These are phyloP conservation scores for Lasiodiplodia gonubiensis DNA, from an alignment of 2,329 filamentous ascomycete genomes.

Conservation along the genomic window DNA sequence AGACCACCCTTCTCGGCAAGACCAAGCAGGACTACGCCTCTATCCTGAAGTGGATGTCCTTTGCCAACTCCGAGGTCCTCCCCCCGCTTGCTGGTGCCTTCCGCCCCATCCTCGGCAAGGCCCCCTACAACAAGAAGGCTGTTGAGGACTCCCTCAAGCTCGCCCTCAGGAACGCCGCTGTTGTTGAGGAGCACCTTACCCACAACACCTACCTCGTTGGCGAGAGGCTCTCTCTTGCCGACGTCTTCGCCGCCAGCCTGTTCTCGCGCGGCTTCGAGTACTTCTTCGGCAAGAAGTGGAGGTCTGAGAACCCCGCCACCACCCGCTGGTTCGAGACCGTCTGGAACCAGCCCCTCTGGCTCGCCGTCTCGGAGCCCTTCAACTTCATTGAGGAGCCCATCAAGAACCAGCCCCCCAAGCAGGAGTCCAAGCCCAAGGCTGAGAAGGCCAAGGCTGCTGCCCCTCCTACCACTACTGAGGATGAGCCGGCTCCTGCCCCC, in stretches of 20 bases:
- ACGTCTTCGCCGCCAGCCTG: slow-evolving; percentile 82
- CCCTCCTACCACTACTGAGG: slow-evolving; percentile 65
- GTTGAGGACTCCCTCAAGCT: slow-evolving; percentile 80
- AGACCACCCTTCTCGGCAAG: slow-evolving; percentile 98
- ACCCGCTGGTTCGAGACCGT: slow-evolving; percentile 96
- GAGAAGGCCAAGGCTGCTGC: slow-evolving; percentile 62
- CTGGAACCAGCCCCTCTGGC: slow-evolving; percentile 90
- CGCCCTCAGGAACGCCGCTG: slow-evolving; percentile 69
- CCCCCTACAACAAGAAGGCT: slow-evolving; percentile 96
- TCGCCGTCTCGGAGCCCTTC: slow-evolving; percentile 75
- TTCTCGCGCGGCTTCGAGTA: slow-evolving; percentile 87
- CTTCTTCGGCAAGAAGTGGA: slow-evolving; percentile 93
- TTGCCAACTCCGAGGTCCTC: slow-evolving; percentile 88
- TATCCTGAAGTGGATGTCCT: slow-evolving; percentile 98
- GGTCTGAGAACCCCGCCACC: slow-evolving; percentile 79
- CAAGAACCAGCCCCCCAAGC: slow-evolving; percentile 77
- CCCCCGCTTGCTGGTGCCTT: slow-evolving; percentile 77
- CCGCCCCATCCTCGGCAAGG: slow-evolving; percentile 80
- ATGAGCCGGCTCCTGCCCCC: slow-evolving; percentile 66
- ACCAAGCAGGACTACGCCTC: slow-evolving; percentile 99
- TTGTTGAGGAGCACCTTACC: slow-evolving; percentile 85
- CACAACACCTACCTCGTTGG: slow-evolving; percentile 97
- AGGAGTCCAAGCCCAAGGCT: slow-evolving; percentile 68
- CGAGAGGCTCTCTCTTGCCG: slow-evolving; percentile 96
- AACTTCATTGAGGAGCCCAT: slow-evolving; percentile 81